Evolutionary conservation across 768 basidiomycete species (phyloP).

Genomic region (Daedalea quercina): DNA sequence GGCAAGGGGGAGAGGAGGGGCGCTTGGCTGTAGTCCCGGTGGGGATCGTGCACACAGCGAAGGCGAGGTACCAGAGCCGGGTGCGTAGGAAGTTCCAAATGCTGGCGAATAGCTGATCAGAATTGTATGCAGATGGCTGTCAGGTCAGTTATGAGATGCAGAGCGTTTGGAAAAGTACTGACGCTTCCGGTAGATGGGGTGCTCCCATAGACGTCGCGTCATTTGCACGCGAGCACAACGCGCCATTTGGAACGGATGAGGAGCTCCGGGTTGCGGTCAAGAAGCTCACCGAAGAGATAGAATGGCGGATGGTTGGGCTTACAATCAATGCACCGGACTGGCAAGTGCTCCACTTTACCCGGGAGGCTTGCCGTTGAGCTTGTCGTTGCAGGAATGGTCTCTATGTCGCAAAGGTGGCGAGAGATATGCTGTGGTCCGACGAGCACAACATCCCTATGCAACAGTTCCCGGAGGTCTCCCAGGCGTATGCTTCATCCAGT

Average conservation of each 20-base stretch:
- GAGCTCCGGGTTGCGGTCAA: slow-evolving; percentile 75
- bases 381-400: slow-evolving; percentile 71
- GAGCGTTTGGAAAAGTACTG: not conserved
- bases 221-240: slow-evolving; percentile 62
- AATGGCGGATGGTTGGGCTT: slow-evolving; percentile 57
- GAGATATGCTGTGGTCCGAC: slow-evolving; percentile 75
- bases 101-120: no score
- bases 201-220: slow-evolving; percentile 67
- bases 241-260: slow-evolving; percentile 34
- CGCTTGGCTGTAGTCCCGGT: slow-evolving; percentile 61
- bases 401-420: slow-evolving; percentile 81
- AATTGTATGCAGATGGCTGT: slow-evolving; percentile 27
- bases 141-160: slow-evolving; percentile 17
- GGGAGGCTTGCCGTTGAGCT: not conserved
- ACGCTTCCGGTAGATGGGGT: slow-evolving; percentile 54
- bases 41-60: slow-evolving; percentile 91
- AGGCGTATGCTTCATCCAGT: slow-evolving; percentile 60
- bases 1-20: slow-evolving; percentile 28
- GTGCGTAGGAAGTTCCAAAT: no score
- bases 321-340: slow-evolving; percentile 94
- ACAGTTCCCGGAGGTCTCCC: slow-evolving; percentile 74
- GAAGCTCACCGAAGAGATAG: slow-evolving; percentile 69
- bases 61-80: slow-evolving; percentile 85
- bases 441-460: slow-evolving; percentile 65
- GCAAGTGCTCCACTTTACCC: slow-evolving; percentile 35